Evolutionary conservation across 108 stramenopile species (phyloP).

Genomic region (Discostella stelligeroides): DNA sequence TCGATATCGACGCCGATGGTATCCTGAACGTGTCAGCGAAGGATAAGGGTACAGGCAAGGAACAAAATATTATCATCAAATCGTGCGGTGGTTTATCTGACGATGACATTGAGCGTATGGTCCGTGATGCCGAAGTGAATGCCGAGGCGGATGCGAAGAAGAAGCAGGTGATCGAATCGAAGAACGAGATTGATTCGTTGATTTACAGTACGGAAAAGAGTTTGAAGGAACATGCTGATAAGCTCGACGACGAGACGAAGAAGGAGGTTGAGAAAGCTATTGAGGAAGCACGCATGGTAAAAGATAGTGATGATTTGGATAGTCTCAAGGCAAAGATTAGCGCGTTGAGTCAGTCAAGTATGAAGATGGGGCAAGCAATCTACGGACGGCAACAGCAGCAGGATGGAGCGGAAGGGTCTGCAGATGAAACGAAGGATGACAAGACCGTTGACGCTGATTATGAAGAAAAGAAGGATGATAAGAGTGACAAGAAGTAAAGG

Average conservation of each 20-base stretch:
- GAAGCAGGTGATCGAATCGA: constrained; percentile 93
- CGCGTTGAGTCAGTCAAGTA: constrained; percentile 88
- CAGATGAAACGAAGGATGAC: constrained; percentile 79
- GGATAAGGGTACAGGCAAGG: constrained; percentile 99
- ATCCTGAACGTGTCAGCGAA: constrained; percentile 97
- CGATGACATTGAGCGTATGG: constrained; percentile 98
- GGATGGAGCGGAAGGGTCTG: constrained; percentile 38
- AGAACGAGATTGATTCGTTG: constrained; percentile 96
- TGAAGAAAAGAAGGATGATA: constrained; percentile 87
- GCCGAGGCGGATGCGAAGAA: constrained; percentile 93
- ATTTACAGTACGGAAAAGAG: constrained; percentile 91
- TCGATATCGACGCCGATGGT: constrained; percentile 99
- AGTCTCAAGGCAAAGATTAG: constrained; percentile 90
- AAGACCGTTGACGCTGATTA: constrained; percentile 96
- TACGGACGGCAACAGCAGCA: constrained; percentile 83
- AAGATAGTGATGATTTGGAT: constrained; percentile 91
- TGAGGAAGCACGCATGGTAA: constrained; percentile 81
- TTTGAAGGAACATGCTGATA: constrained; percentile 91
- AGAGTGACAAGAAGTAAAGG: constrained; percentile 38
- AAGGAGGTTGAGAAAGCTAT: constrained; percentile 91
- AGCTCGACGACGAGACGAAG: constrained; percentile 94
- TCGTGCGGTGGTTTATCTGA: constrained; percentile 95
- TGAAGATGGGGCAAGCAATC: constrained; percentile 99
- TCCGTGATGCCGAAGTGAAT: constrained; percentile 98
- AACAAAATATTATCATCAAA: constrained; percentile 98